Conservation (phyloP, 179 eudicot genomes). For the Drosera spatulata region DNA sequence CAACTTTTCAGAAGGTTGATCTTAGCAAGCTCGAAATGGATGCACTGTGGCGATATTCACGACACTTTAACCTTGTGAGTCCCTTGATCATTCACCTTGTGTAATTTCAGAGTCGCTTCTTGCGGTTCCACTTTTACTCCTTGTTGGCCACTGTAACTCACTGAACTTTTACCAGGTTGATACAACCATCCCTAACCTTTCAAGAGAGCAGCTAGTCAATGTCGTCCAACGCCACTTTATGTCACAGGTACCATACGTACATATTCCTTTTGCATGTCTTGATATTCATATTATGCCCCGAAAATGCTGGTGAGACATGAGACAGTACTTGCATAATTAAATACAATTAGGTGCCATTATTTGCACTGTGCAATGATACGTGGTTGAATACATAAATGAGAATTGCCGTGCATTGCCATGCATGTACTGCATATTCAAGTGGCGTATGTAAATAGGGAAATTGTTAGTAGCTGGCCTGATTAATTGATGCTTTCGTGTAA, state of each 20-base stretch:
- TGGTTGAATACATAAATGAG: too few relatives aligned
- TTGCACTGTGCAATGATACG: too few relatives aligned
- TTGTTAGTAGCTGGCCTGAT: too few relatives aligned
- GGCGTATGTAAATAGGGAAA: too few relatives aligned
- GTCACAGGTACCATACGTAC: conserved; percentile 37
- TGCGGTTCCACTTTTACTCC: background rate
- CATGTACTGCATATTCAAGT: too few relatives aligned
- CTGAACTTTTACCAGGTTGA: background rate
- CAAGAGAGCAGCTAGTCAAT: conserved; percentile 53
- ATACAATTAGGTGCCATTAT: too few relatives aligned
- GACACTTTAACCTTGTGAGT: conserved; percentile 68
- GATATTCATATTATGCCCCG: too few relatives aligned
- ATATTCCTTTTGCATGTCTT: too few relatives aligned
- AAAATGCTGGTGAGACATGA: too few relatives aligned
- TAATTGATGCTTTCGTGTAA: too few relatives aligned
- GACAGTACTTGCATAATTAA: too few relatives aligned
- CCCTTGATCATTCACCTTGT: background rate
- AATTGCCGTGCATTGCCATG: too few relatives aligned
- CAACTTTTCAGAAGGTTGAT: conserved; percentile 41
- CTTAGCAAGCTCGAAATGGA: conserved; percentile 59
- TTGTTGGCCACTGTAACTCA: background rate
- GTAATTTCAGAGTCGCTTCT: background rate
- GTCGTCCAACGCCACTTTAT: conserved; percentile 64
- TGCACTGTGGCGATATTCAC: conserved; percentile 61
- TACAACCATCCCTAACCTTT: conserved; percentile 46